Evolutionary conservation across 2,329 filamentous ascomycete species (phyloP), one percentile per base, ranked within the genome.

Genomic region (Colletotrichum magnum): DNA sequence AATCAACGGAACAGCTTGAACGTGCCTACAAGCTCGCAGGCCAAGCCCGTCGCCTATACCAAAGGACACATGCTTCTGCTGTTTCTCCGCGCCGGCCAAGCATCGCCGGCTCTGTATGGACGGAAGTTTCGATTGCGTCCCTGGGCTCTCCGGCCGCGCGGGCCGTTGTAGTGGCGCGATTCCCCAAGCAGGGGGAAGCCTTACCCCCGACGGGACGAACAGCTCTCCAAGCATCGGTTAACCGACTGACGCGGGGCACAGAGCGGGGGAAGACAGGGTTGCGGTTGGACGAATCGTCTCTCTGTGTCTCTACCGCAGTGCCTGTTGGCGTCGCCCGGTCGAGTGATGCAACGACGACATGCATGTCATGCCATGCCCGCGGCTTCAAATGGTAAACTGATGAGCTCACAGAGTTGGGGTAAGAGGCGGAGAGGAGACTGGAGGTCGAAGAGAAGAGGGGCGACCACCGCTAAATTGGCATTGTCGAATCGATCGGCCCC

Each of bases 191-290:
- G 13, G 59, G 52, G 32, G 24, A 10, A 32, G 36, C 47, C 59
- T 28, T 57, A 6, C 24, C 26, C 50, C 2, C 9, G 45, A 48
- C 64, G 60, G 53, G 53, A 68, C 52, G 60, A 58, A 64, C 59
- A 39, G 21, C 6, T 52, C 48, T 39, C 45, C 15, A 13, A 53
- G 21, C n/a, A 24, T 1, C 1, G 59, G 36, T 56, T 64, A 68
- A 51, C 53, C 53, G 65, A 64, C 59, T 47, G 66, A 61, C 51
- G 67, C 67, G 67, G 67, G 67, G 62, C 26, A 66, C 9, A 0
- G 43, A 53, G 47, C 50, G 48, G 62, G 66, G 62, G 50, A 41
- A 32, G 56, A 57, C 21, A 16, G 56, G 56, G 61, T 53, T 50
- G 39, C 3, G 56, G 50, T 51, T 60, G 56, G 50, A 24, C 32